These are phyloP conservation scores for Xylariaceae sp. DNA, from an alignment of 2,329 filamentous ascomycete species.

Conservation along the genomic window DNA sequence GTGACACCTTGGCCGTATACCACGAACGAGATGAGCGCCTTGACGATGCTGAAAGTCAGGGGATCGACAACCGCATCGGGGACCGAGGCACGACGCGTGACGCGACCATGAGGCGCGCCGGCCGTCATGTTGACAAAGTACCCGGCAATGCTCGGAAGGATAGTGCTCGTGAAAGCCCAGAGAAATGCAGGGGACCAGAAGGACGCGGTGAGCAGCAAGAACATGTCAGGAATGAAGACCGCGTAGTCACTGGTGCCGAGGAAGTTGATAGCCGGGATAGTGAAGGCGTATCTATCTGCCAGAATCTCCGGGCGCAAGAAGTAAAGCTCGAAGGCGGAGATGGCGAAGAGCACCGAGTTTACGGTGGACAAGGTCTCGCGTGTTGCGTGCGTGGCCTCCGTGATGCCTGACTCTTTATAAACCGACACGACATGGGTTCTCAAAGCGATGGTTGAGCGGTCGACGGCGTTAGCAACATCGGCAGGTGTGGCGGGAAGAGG, in stretches of 20 bases:
- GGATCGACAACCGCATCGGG: constrained; percentile 76
- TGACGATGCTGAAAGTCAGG: constrained; percentile 86
- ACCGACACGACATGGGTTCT: constrained; percentile 69
- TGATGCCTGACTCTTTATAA: constrained; percentile 71
- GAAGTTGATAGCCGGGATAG: constrained; percentile 66
- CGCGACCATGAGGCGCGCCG: constrained; percentile 49
- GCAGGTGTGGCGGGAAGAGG: constrained; percentile 83
- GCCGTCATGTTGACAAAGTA: constrained; percentile 91
- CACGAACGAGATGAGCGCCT: constrained; percentile 81
- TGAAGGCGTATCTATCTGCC: constrained; percentile 74
- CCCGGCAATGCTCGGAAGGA: constrained; percentile 73
- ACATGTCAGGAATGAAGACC: constrained; percentile 80
- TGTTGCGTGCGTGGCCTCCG: constrained; percentile 68
- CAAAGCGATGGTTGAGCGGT: constrained; percentile 71
- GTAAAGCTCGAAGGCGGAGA: constrained; percentile 73
- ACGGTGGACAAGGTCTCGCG: constrained; percentile 77
- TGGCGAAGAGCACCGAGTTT: constrained; percentile 71
- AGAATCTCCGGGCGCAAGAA: constrained; percentile 75
- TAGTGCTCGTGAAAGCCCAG: constrained; percentile 76
- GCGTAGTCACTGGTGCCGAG: constrained; percentile 64
- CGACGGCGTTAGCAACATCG: constrained; percentile 77
- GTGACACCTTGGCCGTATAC: constrained; percentile 75
- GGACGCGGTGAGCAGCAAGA: constrained; percentile 72
- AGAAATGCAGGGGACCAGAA: constrained; percentile 86
- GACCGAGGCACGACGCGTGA: constrained; percentile 50